These are phyloP conservation scores for Podospora conica DNA, from an alignment of 495 filamentous ascomycete genomes.

Conservation along the genomic window DNA sequence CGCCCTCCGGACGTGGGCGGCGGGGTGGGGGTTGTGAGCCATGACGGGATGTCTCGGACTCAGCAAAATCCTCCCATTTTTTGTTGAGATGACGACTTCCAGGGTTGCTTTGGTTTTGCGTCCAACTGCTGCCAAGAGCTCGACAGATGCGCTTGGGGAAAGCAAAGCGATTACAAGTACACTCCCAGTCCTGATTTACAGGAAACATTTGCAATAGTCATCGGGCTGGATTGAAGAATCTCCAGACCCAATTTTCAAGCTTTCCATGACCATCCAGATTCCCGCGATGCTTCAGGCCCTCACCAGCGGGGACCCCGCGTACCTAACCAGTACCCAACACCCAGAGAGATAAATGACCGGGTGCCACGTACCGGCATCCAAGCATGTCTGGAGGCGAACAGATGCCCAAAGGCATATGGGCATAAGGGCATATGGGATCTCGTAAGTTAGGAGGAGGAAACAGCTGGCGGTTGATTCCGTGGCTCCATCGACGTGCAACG, in stretches of 20 bases:
- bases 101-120: not conserved
- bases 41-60: not conserved
- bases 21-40: not conserved
- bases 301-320: not conserved
- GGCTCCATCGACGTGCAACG: not conserved
- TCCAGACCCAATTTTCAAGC: not conserved
- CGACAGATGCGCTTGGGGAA: not conserved
- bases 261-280: not conserved
- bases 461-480: not conserved
- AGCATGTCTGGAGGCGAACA: not conserved
- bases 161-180: not conserved
- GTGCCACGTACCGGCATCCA: not conserved
- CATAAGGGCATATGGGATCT: too few relatives aligned
- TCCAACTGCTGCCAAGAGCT: not conserved
- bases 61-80: slow-evolving; percentile 12
- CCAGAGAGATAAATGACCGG: not conserved
- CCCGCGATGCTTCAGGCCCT: not conserved
- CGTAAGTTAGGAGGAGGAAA: too few relatives aligned
- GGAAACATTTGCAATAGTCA: not conserved
- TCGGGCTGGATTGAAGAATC: not conserved
- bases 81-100: slow-evolving; percentile 12
- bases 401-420: not conserved
- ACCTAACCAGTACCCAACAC: not conserved
- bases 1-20: not conserved
- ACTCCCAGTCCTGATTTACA: not conserved